Base-by-base conservation (phyloP, 2,329 filamentous ascomycete genomes). In the Clonostachys solani region DNA sequence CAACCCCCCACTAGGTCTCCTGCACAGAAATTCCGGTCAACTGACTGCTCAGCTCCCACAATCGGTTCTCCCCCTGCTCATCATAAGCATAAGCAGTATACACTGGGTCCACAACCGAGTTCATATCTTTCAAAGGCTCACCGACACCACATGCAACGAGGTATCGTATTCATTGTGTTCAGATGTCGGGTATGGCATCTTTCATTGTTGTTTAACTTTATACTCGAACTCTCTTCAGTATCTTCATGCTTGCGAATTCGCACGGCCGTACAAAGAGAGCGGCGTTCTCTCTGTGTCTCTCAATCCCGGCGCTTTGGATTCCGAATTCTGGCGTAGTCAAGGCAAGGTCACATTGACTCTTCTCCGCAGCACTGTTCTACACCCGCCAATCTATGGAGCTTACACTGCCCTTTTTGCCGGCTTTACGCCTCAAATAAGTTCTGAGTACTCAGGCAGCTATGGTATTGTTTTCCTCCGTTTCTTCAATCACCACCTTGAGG, bases 371-470 rank as follows among this genome's bases (percentile, higher is more conserved):
- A 50, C 52, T 36, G 44, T 55, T 33, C 19, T 55, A 6, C 54
- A 60, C 45, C 57, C 60, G 6, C 13, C 58, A 4, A 52, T 65
- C n/a, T 54, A 67, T 36, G 74, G 74, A 4, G 73, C 73, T 0
- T 77, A 74, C 50, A 76, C 74, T 0, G 67, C 74, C 54, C 57
- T 78, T 2, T 79, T 68, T 49, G 69, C 73, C 7, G 73, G 64
- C 0, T 59, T 74, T 42, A 68, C 72, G 0, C 62, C 65, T 0
- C 67, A 74, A 0, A 60, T 77, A 10, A 72, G 65, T 2, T 42
- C 62, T 3, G 67, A 68, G 33, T 64, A 66, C 18, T 58, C 60
- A 2, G 64, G 66, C 7, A 49, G 49, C 6, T 68, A 62, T 59
- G 52, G 60, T 59, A 52, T 42, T 52, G 40, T 35, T 4, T 19